phyloP scores from a whole-genome alignment of 768 basidiomycete genomes.

The Tephrocybe sp. region DNA sequence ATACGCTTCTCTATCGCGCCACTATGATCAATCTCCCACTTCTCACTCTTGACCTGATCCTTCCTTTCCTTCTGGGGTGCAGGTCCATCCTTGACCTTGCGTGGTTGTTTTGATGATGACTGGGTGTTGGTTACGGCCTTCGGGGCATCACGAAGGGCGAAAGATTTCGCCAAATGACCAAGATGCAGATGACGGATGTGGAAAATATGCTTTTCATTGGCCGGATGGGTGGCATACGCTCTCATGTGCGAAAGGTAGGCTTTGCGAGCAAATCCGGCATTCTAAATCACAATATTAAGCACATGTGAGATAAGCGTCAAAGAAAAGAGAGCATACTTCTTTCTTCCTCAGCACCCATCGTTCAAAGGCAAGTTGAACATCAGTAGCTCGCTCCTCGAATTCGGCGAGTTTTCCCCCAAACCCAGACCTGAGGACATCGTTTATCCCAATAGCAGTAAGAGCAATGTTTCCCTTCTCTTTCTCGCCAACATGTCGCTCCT shows the following conservation, averaged over 20 bases:
- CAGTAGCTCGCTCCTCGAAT: conserved; percentile 87
- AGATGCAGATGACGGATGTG: conserved; percentile 92
- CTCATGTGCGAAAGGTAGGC: conserved; percentile 92
- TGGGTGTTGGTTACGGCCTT: conserved; percentile 37
- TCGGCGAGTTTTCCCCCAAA: conserved; percentile 83
- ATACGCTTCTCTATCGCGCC: conserved; percentile 76
- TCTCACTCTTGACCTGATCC: conserved; percentile 19
- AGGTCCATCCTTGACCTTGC: conserved; percentile 20
- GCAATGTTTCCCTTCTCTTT: conserved; percentile 39
- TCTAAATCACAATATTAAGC: conserved; percentile 43
- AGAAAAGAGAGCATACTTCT: conserved; percentile 47
- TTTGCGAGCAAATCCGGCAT: conserved; percentile 70
- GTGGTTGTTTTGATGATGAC: conserved; percentile 20
- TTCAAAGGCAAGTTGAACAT: conserved; percentile 93
- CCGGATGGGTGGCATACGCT: conserved; percentile 96
- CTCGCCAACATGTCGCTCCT: conserved; percentile 24
- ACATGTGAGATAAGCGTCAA: conserved; percentile 4
- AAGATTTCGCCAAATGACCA: conserved; percentile 91
- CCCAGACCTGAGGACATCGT: conserved; percentile 71
- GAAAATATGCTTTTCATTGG: conserved; percentile 94
- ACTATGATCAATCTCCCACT: conserved; percentile 42
- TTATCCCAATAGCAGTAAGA: conserved; percentile 61
- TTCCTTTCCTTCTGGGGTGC: conserved; percentile 14
- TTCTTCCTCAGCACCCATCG: conserved; percentile 80
- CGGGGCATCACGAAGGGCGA: conserved; percentile 86